Base-by-base conservation (phyloP, 192 early-diverging fungal species). In the Linnemannia hyalina region DNA sequence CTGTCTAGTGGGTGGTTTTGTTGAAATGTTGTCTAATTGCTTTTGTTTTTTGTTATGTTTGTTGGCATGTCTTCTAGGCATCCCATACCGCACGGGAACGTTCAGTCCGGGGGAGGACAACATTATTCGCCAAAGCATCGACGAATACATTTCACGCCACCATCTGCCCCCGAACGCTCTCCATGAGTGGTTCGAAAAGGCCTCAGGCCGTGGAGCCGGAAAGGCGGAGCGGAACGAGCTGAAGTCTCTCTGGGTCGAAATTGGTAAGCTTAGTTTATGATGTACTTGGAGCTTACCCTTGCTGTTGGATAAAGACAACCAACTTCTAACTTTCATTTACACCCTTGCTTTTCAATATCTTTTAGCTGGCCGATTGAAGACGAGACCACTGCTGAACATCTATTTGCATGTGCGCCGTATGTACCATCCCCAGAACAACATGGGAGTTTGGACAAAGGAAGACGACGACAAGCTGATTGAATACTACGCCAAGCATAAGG, bases 391-490 rank as follows among this genome's bases (percentile, higher is more conserved):
- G 22, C 68, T 78, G 26, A 78, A 80, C 65, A 74, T 84, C 22
- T 76, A 80, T 15, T 70, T 80, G 16, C 87, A 88, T 54, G 57
- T 84, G 13, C 82, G 82, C 20, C 76, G 87, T 2, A 36, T 75
- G 57, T 80, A 70, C 46, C 87, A 88, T 52, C 78, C 74, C n/a
- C 77, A 82, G 47, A 88, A 83, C 57, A 80, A 83, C 35, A 68
- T 78, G 46, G 87, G 82, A 68, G 22, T 15, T 65, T 88, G 87
- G 87, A 81, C 72, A 26, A 73, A 76, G 46, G 81, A 77, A 41
- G 87, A 88, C 20, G 87, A 88, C 35, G 52, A 49, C 18, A 75
- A 83, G 54, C 63, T 88, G 26, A 68, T 75, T 3, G 81, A 77
- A 47, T 71, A 77, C 16, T 68, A 77, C 47, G 23, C 46, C 29